A percentile compares a stretch with the other conserved stretches of the same genome.
Evolutionary conservation across 2,329 filamentous ascomycete genomes (phyloP).

Genomic region (Colletotrichum falcatum): DNA sequence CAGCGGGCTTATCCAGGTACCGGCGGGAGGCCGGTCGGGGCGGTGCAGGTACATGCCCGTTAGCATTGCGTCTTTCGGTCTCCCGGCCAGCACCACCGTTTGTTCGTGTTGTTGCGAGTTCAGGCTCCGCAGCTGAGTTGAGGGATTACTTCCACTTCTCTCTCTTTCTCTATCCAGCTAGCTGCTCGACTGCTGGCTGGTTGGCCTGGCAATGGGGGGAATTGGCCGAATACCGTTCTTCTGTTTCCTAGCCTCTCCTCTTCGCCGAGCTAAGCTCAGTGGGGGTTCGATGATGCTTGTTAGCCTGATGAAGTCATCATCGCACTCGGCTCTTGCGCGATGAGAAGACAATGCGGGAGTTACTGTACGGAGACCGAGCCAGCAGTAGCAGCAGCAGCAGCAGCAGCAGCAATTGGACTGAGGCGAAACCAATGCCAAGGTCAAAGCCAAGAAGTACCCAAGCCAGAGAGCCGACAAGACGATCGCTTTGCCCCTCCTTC

Average conservation of each 20-base stretch:
- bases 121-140: neutral
- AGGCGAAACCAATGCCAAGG: constrained; percentile 15
- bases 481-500: constrained; percentile 29
- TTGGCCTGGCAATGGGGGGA: constrained; percentile 4
- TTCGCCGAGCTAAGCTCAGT: constrained; percentile 15
- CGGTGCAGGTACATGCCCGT: constrained; percentile 20
- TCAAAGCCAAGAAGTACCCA: constrained; percentile 11
- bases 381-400: constrained; percentile 15
- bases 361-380: neutral
- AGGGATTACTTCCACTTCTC: neutral
- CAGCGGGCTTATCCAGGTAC: constrained; percentile 26
- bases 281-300: neutral
- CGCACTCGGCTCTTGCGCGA: constrained; percentile 12
- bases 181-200: constrained; percentile 7
- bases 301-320: constrained; percentile 35
- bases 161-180: neutral
- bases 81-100: neutral
- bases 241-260: neutral
- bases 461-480: constrained; percentile 11
- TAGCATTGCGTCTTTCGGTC: constrained; percentile 5
- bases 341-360: neutral
- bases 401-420: constrained; percentile 10
- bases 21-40: constrained; percentile 7
- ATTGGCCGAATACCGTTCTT: constrained; percentile 3
- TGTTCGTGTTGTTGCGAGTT: neutral